These are phyloP conservation scores for Oldenlandia corymbosa DNA, from an alignment of 257 asterid genomes.

Conservation along the genomic window DNA sequence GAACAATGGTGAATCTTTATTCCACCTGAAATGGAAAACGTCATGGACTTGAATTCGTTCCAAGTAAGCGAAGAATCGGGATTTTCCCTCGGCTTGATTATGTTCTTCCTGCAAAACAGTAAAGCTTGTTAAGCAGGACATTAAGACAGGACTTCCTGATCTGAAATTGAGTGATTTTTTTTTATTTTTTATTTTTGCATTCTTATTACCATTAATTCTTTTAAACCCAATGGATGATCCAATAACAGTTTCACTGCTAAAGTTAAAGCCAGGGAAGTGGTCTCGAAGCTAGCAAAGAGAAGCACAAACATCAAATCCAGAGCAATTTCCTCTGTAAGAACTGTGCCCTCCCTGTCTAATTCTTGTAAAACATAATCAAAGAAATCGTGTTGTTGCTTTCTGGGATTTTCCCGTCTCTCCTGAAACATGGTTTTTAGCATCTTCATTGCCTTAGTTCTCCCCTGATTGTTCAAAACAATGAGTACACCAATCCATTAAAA, in stretches of 20 bases:
- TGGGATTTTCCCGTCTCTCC: constrained; percentile 67
- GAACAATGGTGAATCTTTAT: too few species aligned
- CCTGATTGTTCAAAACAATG: constrained; percentile 37
- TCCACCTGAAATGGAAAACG: constrained; percentile 74
- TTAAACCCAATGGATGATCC: constrained; percentile 52
- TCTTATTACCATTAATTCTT: constrained; percentile 50
- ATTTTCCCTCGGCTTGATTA: constrained; percentile 50
- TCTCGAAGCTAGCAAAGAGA: constrained; percentile 90
- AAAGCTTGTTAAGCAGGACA: too few species aligned
- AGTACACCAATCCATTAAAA: not conserved
- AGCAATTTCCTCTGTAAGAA: constrained; percentile 76
- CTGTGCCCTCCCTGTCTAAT: constrained; percentile 51
- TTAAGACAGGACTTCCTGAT: not conserved
- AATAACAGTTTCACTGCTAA: constrained; percentile 50
- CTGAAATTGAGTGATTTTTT: not conserved
- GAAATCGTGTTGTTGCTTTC: constrained; percentile 57
- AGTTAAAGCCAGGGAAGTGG: constrained; percentile 85
- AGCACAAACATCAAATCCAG: constrained; percentile 89
- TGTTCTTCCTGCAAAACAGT: constrained; percentile 61
- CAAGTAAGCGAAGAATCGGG: constrained; percentile 67
- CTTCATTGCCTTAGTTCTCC: constrained; percentile 80
- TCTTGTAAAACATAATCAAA: constrained; percentile 79
- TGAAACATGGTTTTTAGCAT: constrained; percentile 63
- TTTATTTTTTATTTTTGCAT: not conserved
- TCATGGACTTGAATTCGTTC: constrained; percentile 84